Evolutionary conservation across 257 asterid genomes (phyloP), one percentile per base, ranked within the genome.

Genomic region (Linaria vulgaris): DNA sequence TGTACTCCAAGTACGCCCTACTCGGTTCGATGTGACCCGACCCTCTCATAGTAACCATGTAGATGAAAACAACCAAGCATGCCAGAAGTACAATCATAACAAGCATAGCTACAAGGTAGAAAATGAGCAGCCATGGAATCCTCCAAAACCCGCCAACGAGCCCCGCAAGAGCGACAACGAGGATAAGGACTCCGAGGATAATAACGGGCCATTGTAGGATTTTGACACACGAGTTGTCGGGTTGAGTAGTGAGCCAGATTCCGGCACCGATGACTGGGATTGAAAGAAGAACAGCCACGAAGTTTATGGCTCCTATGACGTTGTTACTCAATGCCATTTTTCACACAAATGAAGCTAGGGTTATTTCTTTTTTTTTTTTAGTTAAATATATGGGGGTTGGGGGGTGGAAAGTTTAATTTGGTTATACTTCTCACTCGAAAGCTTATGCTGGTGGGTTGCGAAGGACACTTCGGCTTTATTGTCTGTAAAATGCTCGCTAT

Each of bases 181-280:
- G 74, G 69, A 82, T 73, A 5, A 87, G 69, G 1, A 88, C 73
- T 8, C 98, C 98, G 7, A 91, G 72, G 9, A 88, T 61, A 25
- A 91, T 84, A 4, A 91, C 94, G 15, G 98, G 95, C 95, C 94
- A 84, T 38, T 88, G 91, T 0, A 91, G 83, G 65, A 88, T 61
- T 61, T 76, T 84, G 9, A 91, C 85, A 24, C 96, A 91, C 0
- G 98, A 78, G 69, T 91, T 88, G 71, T 84, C 96, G 0, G 82
- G 75, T 56, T 78, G 78, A 4, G 89, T 82, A 19, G 95, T 62
- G 0, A 91, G 91, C 98, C 95, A 88, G 39, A 91, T 86, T 5
- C 96, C 98, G 17, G 95, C 78, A 20, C 96, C 95, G 21, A 91
- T 91, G 1, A 91, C 60, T 1, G 95, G 98, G 49, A 91, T 72